A percentile compares a stretch with the other conserved stretches of the same genome.
These are phyloP conservation scores for Pisolithus tinctorius DNA, from an alignment of 768 basidiomycete genomes.

Conservation along the genomic window DNA sequence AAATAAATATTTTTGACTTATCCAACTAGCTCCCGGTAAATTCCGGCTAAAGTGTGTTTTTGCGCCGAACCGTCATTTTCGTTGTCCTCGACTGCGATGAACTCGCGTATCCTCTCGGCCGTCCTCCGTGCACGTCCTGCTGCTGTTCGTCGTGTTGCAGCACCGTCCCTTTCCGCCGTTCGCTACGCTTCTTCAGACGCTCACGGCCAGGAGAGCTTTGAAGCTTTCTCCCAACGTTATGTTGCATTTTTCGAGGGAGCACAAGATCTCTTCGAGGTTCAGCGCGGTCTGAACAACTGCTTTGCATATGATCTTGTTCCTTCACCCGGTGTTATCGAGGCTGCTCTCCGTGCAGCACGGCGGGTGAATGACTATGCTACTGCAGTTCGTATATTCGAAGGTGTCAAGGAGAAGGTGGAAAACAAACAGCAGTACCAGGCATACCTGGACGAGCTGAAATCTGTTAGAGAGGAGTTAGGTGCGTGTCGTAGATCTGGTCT, in stretches of 20 bases:
- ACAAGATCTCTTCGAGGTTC: conserved; percentile 96
- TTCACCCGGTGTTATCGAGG: conserved; percentile 75
- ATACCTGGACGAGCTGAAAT: conserved; percentile 87
- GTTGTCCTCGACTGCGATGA: background rate
- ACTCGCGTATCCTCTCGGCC: background rate
- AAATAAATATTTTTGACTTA: background rate
- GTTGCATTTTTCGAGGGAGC: conserved; percentile 89
- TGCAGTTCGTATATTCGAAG: conserved; percentile 94
- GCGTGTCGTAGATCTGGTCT: conserved; percentile 9
- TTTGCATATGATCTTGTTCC: conserved; percentile 98
- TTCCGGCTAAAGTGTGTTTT: background rate
- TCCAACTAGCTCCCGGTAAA: background rate
- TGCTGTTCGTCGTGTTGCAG: conserved; percentile 32
- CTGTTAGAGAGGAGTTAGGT: conserved; percentile 90
- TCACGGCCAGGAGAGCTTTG: conserved; percentile 88
- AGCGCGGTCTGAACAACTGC: conserved; percentile 98
- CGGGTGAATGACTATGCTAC: conserved; percentile 97
- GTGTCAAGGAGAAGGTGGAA: conserved; percentile 95
- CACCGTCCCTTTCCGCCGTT: conserved; percentile 35
- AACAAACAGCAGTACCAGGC: conserved; percentile 92
- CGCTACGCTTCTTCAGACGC: conserved; percentile 41
- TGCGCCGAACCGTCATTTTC: background rate
- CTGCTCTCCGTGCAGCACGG: conserved; percentile 79
- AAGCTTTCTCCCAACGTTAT: conserved; percentile 91
- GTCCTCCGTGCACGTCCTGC: conserved; percentile 46